Base-by-base conservation (phyloP, 2,329 filamentous ascomycete species). In the Macrophomina phaseolina region DNA sequence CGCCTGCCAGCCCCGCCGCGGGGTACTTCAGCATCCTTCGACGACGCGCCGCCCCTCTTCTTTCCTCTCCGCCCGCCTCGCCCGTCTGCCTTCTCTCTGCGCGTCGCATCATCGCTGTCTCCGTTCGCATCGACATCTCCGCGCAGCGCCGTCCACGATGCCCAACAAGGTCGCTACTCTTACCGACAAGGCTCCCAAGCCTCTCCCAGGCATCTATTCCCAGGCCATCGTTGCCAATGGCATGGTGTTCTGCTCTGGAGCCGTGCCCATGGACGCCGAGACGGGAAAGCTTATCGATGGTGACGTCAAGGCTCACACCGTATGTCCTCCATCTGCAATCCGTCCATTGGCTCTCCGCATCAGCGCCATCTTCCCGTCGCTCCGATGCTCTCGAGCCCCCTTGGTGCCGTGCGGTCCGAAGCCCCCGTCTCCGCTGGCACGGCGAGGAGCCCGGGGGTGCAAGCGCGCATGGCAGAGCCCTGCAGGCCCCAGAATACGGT, bases 211-310 rank as follows among this genome's bases (percentile, higher is more conserved):
- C 45, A 56, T 66, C 32, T 60, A 58, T 36, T 66, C 64, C 18
- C 64, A 66, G 55, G 64, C 52, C 45, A 66, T 66, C 16, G 64
- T 66, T 18, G 64, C 64, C 64, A 66, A 66, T 36, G 64, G 64
- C 53, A 52, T 56, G 28, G 64, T 66, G 45, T 66, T 42, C 64
- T 66, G 64, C 53, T 66, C 64, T 36, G 64, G 64, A 45, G 46
- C 48, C 18, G 64, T 66, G 5, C 32, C 64, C 45, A 40, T 61
- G n/a, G 55, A 61, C 55, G 30, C 64, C 6, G 53, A 38, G 42
- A 66, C 64, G 7, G 48, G 55, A 45, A 66, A 66, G 64, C 42
- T 66, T 45, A 42, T 66, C 45, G 64, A 66, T 12, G 64, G 64
- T 28, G 64, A 66, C 28, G 46, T 66, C 23, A n/a, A 42, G 36